phyloP scores from a whole-genome alignment of 441 rosid species.

The Euphorbia schlechtendalii region DNA sequence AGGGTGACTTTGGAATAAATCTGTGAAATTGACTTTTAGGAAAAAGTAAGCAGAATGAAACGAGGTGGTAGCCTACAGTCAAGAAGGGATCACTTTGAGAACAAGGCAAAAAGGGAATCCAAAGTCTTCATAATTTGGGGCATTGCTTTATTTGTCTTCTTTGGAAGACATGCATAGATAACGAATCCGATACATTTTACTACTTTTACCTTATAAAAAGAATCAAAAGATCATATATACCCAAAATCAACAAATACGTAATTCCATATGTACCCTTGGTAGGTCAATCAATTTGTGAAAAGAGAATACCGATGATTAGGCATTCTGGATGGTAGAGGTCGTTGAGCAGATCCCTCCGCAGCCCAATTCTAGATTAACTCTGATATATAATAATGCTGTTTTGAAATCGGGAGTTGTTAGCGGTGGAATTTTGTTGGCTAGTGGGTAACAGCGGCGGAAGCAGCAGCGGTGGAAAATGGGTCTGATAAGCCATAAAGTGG shows the following conservation, averaged over 20 bases:
- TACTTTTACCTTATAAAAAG: too few relatives aligned
- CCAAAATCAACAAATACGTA: neutral
- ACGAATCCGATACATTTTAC: too few relatives aligned
- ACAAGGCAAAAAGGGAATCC: conserved; percentile 23
- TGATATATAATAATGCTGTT: neutral
- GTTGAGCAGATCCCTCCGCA: conserved; percentile 17
- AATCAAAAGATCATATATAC: too few relatives aligned
- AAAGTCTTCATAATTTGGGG: neutral
- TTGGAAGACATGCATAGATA: neutral
- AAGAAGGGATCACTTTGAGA: conserved; percentile 15
- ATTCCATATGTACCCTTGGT: conserved; percentile 1
- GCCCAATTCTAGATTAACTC: conserved; percentile 21
- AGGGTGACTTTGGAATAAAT: too few relatives aligned
- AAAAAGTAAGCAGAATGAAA: neutral
- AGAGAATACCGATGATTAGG: too few relatives aligned
- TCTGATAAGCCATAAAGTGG: conserved; percentile 68
- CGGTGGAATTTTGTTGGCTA: conserved; percentile 3
- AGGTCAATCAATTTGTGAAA: too few relatives aligned
- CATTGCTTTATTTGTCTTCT: conserved; percentile 10
- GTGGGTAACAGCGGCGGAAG: neutral
- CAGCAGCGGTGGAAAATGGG: conserved; percentile 44
- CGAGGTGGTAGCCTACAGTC: neutral
- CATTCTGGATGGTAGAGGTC: conserved; percentile 1
- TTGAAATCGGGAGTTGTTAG: neutral
- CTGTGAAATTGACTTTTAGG: too few relatives aligned